phyloP scores from a whole-genome alignment of 805 yeast genomes.

The Yamadazyma philogaea region DNA sequence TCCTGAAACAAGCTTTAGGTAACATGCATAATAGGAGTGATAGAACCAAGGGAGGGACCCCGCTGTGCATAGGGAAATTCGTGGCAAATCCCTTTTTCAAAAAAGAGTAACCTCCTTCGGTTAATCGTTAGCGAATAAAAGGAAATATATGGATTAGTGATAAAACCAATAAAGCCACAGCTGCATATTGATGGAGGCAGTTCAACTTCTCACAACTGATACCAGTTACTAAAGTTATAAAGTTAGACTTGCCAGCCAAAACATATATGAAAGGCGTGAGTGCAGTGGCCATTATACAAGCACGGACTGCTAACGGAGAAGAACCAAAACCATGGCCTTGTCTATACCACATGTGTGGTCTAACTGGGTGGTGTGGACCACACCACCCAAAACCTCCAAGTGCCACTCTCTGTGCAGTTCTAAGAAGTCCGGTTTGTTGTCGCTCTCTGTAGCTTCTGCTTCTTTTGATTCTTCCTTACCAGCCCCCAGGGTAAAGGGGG shows the following conservation, averaged over 20 bases:
- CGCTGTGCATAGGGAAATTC: constrained; percentile 30
- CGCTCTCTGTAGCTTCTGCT: not conserved
- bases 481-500: not conserved
- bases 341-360: constrained; percentile 53
- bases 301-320: constrained; percentile 54
- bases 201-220: constrained; percentile 55
- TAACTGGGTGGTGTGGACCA: too few species aligned
- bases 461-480: not conserved
- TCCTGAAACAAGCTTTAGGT: constrained; percentile 41
- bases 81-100: constrained; percentile 16
- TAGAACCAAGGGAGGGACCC: constrained; percentile 48
- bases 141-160: constrained; percentile 51
- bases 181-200: constrained; percentile 48
- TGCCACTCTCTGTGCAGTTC: constrained; percentile 1
- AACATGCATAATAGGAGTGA: constrained; percentile 42
- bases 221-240: constrained; percentile 49
- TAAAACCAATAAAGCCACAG: constrained; percentile 40
- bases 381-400: constrained; percentile 12
- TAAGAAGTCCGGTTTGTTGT: not conserved
- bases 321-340: constrained; percentile 54
- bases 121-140: constrained; percentile 40
- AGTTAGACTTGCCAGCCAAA: constrained; percentile 51
- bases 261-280: constrained; percentile 49
- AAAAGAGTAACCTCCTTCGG: constrained; percentile 47
- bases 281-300: constrained; percentile 51